phyloP scores from a whole-genome alignment of 78 protist species.

The Neovahlkampfia damariscottae region DNA sequence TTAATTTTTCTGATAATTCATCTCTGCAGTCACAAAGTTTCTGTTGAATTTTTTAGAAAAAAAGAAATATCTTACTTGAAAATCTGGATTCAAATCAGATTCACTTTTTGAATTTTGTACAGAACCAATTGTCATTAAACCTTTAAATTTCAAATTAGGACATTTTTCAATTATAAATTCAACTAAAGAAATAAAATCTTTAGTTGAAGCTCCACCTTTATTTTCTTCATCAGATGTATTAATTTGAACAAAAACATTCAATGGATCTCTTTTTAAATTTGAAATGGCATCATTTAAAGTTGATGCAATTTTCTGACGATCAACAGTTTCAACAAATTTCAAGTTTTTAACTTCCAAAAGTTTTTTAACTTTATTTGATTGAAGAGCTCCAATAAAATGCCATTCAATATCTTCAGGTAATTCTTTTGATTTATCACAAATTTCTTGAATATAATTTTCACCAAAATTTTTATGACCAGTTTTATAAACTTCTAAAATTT shows the following conservation, averaged over 20 bases:
- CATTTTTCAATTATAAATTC: conserved; percentile 2
- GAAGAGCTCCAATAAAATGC: conserved; percentile 70
- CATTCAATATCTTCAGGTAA: conserved; percentile 49
- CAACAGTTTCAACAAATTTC: conserved; percentile 45
- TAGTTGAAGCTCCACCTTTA: conserved; percentile 4
- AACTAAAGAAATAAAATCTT: conserved; percentile 12
- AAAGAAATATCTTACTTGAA: no score
- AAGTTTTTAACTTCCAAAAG: background rate
- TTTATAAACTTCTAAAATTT: conserved; percentile 19
- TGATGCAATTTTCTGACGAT: conserved; percentile 18
- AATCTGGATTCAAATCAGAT: background rate
- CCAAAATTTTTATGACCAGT: conserved; percentile 66
- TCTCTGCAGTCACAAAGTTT: background rate
- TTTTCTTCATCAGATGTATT: conserved; percentile 51
- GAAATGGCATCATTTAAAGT: conserved; percentile 12
- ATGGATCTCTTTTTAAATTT: background rate
- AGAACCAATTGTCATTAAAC: conserved; percentile 75
- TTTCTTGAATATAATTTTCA: conserved; percentile 72
- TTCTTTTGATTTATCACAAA: conserved; percentile 35
- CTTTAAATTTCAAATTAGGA: conserved; percentile 19
- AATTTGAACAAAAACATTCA: conserved; percentile 41
- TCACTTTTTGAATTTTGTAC: background rate
- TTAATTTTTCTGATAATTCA: background rate
- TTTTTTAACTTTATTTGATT: conserved; percentile 41
- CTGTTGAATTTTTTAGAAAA: no score